Evolutionary conservation across 169 alveolate genomes (phyloP).

Genomic region (Besnoitia besnoiti): DNA sequence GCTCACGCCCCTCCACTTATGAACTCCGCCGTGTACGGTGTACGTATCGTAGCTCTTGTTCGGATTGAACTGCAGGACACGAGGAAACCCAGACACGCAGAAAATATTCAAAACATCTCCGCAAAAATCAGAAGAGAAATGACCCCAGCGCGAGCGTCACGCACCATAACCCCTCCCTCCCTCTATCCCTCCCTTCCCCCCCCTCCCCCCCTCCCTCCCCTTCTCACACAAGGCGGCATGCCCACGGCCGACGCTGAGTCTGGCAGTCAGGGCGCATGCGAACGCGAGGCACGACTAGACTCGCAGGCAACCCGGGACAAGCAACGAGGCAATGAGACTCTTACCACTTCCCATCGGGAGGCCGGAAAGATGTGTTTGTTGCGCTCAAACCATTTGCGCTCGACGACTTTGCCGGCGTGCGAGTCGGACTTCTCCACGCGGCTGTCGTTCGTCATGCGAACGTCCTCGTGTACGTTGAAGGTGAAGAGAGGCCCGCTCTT

Average conservation of each 20-base stretch:
- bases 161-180: not conserved
- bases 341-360: slow-evolving; percentile 78
- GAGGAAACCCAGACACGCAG: too few relatives aligned
- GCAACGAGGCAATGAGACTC: not conserved
- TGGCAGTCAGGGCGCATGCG: too few relatives aligned
- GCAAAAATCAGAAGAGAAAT: too few relatives aligned
- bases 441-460: slow-evolving; percentile 66
- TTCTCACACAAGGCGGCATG: too few relatives aligned
- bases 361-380: slow-evolving; percentile 82
- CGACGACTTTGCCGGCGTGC: slow-evolving; percentile 80
- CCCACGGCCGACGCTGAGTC: too few relatives aligned
- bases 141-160: too few relatives aligned
- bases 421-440: slow-evolving; percentile 74
- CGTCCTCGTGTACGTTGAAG: slow-evolving; percentile 75
- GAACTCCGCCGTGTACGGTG: slow-evolving; percentile 49
- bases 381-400: slow-evolving; percentile 80
- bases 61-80: slow-evolving; percentile 44
- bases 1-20: slow-evolving; percentile 51
- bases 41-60: slow-evolving; percentile 58
- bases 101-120: too few relatives aligned
- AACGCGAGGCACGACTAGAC: not conserved
- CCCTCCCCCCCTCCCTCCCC: too few relatives aligned
- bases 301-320: not conserved
- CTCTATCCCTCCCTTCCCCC: not conserved
- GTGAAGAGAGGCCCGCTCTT: slow-evolving; percentile 78